Conservation (phyloP, 139 green algal species). For the Chlamydomonas sphaeroides region DNA sequence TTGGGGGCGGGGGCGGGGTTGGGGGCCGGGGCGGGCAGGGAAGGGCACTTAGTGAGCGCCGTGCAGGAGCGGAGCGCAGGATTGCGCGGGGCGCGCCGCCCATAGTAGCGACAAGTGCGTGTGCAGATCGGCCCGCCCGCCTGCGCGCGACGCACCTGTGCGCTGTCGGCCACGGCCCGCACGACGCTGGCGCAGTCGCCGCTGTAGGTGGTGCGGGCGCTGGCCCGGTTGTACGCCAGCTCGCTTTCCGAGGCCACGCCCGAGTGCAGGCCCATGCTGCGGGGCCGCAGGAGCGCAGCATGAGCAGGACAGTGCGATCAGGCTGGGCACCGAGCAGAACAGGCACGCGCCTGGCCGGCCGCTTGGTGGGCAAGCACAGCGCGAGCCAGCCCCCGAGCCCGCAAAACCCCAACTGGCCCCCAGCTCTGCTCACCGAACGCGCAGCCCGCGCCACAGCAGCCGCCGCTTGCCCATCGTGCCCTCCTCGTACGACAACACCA, state of each 20-base stretch:
- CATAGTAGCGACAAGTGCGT: too few species aligned
- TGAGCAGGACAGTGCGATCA: not conserved
- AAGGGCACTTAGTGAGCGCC: too few species aligned
- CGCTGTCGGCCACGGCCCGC: constrained; percentile 13
- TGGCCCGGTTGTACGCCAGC: constrained; percentile 25
- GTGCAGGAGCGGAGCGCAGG: too few species aligned
- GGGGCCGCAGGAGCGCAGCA: not conserved
- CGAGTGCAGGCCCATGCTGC: constrained; percentile 30
- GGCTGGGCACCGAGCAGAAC: too few species aligned
- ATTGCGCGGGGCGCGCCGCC: too few species aligned
- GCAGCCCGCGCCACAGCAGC: constrained; percentile 10
- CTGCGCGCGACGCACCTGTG: constrained; percentile 5
- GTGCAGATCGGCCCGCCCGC: too few species aligned
- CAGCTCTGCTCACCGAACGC: constrained; percentile 4
- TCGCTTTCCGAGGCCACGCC: constrained; percentile 6
- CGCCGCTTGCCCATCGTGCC: not conserved
- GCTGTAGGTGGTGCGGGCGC: constrained; percentile 16
- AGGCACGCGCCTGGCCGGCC: too few species aligned
- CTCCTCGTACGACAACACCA: not conserved
- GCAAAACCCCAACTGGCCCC: too few species aligned
- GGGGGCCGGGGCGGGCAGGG: too few species aligned
- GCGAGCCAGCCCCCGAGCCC: too few species aligned
- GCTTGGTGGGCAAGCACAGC: too few species aligned
- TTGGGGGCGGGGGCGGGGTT: too few species aligned
- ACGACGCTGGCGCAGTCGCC: constrained; percentile 10